Percentiles rank a stretch among this genome's conserved stretches.
Evolutionary conservation across 257 asterid species (phyloP).

Genomic region (Nicotiana undulata): DNA sequence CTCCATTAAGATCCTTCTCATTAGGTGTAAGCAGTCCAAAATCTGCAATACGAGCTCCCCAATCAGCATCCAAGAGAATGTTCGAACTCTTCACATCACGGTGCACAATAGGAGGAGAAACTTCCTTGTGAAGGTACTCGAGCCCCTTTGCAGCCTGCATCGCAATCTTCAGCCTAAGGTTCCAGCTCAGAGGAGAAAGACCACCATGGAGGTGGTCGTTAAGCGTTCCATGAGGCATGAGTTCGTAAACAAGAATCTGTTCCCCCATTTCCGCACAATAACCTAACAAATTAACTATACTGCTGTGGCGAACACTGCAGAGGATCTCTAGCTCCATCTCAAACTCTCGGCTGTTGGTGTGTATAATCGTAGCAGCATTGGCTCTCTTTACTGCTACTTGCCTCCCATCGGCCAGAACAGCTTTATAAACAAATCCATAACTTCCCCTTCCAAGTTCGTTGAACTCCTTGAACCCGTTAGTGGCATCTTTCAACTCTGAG

Average conservation of each 20-base stretch:
- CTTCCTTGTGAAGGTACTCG: constrained; percentile 69
- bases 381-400: constrained; percentile 94
- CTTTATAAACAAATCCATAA: constrained; percentile 87
- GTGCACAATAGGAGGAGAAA: constrained; percentile 75
- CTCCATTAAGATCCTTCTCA: constrained; percentile 42
- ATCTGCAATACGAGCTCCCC: constrained; percentile 69
- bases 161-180: constrained; percentile 61
- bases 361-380: constrained; percentile 93
- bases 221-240: constrained; percentile 89
- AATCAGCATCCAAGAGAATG: constrained; percentile 77
- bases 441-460: constrained; percentile 93
- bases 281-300: constrained; percentile 81
- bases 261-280: constrained; percentile 98
- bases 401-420: constrained; percentile 74
- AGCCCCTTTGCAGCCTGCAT: constrained; percentile 86
- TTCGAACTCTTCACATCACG: constrained; percentile 78
- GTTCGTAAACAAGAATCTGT: constrained; percentile 76
- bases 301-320: constrained; percentile 61
- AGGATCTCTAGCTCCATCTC: constrained; percentile 82
- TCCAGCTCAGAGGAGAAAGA: constrained; percentile 64
- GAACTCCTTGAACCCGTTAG: constrained; percentile 92
- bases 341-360: constrained; percentile 69
- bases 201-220: constrained; percentile 96
- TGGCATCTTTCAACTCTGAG: constrained; percentile 82
- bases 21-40: constrained; percentile 56